phyloP scores from a whole-genome alignment of 768 basidiomycete genomes.

The Mycena maculata region DNA sequence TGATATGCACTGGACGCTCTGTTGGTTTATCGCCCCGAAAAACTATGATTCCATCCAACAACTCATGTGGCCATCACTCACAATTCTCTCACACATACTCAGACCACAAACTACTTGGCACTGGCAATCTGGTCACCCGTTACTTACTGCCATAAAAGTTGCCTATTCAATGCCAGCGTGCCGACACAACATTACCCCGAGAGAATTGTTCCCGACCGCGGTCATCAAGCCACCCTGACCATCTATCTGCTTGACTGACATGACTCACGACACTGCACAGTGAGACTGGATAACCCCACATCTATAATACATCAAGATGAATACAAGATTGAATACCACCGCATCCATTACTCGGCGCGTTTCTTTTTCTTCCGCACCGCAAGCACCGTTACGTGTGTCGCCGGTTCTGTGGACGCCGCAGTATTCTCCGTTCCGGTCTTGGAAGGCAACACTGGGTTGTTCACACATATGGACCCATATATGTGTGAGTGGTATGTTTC shows the following conservation, averaged over 20 bases:
- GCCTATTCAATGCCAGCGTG: no score
- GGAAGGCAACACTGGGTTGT: conserved; percentile 54
- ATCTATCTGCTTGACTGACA: conserved; percentile 19
- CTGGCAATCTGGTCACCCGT: no score
- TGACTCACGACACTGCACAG: conserved; percentile 15
- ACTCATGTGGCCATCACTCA: conserved; percentile 12
- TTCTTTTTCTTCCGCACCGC: conserved; percentile 70
- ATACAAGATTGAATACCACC: conserved; percentile 25
- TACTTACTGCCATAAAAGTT: no score
- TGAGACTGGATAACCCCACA: background rate
- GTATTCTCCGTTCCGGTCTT: conserved; percentile 18
- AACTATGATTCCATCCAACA: background rate
- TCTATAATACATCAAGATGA: conserved; percentile 30
- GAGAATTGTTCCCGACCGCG: background rate
- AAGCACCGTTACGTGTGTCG: conserved; percentile 64
- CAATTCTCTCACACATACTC: conserved; percentile 1
- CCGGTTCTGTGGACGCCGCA: conserved; percentile 27
- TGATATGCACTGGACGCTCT: background rate
- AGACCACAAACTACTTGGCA: no score
- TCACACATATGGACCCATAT: conserved; percentile 66
- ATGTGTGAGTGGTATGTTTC: conserved; percentile 72
- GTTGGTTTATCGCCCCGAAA: conserved; percentile 4
- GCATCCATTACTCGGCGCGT: conserved; percentile 42
- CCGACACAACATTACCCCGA: background rate
- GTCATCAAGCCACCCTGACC: conserved; percentile 29